Evolutionary conservation across 2,329 filamentous ascomycete species (phyloP), one percentile per base, ranked within the genome.

Genomic region (Aspergillus sp.): DNA sequence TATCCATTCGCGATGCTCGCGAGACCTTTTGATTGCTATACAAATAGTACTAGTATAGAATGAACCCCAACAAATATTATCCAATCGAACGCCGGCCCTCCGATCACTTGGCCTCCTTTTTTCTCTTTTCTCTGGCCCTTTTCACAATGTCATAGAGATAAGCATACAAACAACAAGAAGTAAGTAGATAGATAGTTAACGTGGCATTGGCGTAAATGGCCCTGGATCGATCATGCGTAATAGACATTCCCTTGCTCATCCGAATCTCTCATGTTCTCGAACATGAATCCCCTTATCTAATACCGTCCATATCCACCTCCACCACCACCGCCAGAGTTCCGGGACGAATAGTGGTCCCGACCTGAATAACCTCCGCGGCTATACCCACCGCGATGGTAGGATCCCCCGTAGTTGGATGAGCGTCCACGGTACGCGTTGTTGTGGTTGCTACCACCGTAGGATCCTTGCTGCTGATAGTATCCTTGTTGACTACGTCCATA

Each of bases 221-320:
- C 41, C 41, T 17, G 32, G 28, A 50, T 28, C 25, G 10, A 30
- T 59, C 57, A 39, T 32, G 55, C 43, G 28, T 32, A 55, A 61
- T 54, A 50, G 59, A 57, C 59, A 58, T 13, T 13, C 19, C 45
- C 32, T 19, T 25, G 21, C 21, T 55, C 51, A 62, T 43, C 41
- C 25, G 39, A 43, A 60, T 59, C 39, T 55, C 28, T 50, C 48
- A 47, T 25, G 25, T 13, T 39, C 39, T 17, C 23, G 53, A 55
- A 32, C 38, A 30, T 30, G 30, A 17, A 17, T 13, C 32, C 32
- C 32, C 32, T 36, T 36, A 36, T 36, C 57, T 70, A 74, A 64
- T 79, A 79, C 25, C 76, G 71, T 32, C 74, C 74, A 64, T 78
- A 78, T 58, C 76, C 75, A 62, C 76, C 52, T 58, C 76, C 75